Conservation (phyloP, 2,329 filamentous ascomycete genomes). For the Cytospora piceae region DNA sequence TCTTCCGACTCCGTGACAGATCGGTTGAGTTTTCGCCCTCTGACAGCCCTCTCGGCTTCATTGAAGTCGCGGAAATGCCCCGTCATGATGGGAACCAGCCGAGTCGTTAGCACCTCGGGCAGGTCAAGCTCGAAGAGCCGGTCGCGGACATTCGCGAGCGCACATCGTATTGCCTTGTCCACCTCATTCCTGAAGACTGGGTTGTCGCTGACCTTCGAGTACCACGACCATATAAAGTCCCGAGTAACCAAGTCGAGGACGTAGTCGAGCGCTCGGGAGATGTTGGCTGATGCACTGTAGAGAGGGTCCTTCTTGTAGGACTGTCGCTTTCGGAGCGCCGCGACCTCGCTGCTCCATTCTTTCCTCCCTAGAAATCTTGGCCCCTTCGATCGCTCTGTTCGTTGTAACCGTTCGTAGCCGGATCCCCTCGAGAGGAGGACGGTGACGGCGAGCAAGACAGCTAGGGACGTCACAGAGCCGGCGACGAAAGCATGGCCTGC, state of each 20-base stretch:
- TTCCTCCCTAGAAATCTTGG: slow-evolving; percentile 63
- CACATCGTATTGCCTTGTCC: slow-evolving; percentile 76
- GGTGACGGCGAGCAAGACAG: slow-evolving; percentile 61
- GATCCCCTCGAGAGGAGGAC: slow-evolving; percentile 63
- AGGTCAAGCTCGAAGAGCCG: slow-evolving; percentile 77
- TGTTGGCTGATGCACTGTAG: slow-evolving; percentile 73
- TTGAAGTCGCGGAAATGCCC: slow-evolving; percentile 88
- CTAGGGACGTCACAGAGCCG: slow-evolving; percentile 63
- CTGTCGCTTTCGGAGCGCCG: slow-evolving; percentile 66
- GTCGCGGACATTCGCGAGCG: slow-evolving; percentile 71
- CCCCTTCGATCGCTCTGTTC: slow-evolving; percentile 47
- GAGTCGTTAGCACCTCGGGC: slow-evolving; percentile 79
- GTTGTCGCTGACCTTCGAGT: slow-evolving; percentile 79
- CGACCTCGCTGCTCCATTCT: slow-evolving; percentile 72
- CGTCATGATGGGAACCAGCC: slow-evolving; percentile 85
- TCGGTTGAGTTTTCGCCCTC: slow-evolving; percentile 84
- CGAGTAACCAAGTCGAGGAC: slow-evolving; percentile 76
- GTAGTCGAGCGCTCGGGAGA: slow-evolving; percentile 80
- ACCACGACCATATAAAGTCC: slow-evolving; percentile 91
- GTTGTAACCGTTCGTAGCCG: slow-evolving; percentile 45
- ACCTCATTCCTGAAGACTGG: slow-evolving; percentile 84
- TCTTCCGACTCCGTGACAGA: slow-evolving; percentile 96
- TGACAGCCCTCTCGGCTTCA: slow-evolving; percentile 82
- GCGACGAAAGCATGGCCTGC: slow-evolving; percentile 80
- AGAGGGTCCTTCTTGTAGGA: slow-evolving; percentile 71